These are phyloP conservation scores for Monocercomonoides exilis DNA, from an alignment of 78 protist species.

Conservation along the genomic window DNA sequence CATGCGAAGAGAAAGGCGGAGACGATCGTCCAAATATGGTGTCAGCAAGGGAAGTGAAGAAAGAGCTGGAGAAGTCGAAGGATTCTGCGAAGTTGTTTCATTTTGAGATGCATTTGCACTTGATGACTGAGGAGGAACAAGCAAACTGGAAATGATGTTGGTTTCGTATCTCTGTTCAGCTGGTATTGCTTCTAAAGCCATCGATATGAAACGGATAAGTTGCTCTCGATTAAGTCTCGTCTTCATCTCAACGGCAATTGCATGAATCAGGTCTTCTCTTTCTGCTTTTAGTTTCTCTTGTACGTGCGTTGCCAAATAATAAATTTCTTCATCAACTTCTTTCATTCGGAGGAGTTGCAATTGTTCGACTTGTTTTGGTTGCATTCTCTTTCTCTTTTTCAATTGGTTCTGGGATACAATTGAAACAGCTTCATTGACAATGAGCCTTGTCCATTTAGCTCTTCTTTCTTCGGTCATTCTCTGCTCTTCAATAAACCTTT, in stretches of 20 bases:
- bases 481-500: no score
- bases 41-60: no score
- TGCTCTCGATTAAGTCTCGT: not conserved
- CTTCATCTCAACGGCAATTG: not conserved
- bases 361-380: not conserved
- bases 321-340: not conserved
- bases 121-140: no score
- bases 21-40: not conserved
- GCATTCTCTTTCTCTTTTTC: not conserved
- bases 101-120: no score
- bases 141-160: no score
- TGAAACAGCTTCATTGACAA: not conserved
- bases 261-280: not conserved
- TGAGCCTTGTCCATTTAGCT: not conserved
- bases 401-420: not conserved
- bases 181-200: not conserved
- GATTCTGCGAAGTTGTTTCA: no score
- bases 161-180: no score
- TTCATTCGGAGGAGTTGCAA: not conserved
- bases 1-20: not conserved
- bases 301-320: not conserved
- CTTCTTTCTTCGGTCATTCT: no score
- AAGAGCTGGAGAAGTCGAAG: no score
- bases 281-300: not conserved
- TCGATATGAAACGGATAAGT: not conserved